These are phyloP conservation scores for Odonthalia washingtoniensis DNA, from an alignment of 31 red algal genomes.

Conservation along the genomic window DNA sequence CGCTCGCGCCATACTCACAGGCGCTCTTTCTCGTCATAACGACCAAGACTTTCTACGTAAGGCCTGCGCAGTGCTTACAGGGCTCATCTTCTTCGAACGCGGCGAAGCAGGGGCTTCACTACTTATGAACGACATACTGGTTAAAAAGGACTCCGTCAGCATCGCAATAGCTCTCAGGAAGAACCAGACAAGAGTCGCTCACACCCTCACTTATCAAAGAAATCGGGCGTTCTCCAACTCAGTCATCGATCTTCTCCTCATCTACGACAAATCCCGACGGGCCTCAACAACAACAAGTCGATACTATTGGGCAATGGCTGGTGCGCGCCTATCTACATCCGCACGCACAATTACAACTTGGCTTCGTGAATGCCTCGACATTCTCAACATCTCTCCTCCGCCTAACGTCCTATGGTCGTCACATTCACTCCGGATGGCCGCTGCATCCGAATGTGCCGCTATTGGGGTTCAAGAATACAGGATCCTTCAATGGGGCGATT, in stretches of 20 bases:
- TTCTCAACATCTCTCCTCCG: constrained; percentile 11
- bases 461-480: constrained; percentile 30
- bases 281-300: neutral
- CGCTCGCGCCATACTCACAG: neutral
- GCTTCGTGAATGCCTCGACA: neutral
- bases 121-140: constrained; percentile 3
- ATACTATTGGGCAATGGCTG: constrained; percentile 6
- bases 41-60: constrained; percentile 9
- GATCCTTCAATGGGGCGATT: constrained; percentile 42
- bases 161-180: neutral
- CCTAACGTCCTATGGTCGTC: constrained; percentile 29
- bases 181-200: constrained; percentile 13
- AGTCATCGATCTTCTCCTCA: constrained; percentile 13
- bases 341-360: constrained; percentile 20
- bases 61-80: neutral
- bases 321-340: neutral
- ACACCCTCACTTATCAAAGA: constrained; percentile 18
- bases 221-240: neutral
- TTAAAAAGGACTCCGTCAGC: neutral
- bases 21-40: neutral
- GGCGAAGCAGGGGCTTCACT: constrained; percentile 31
- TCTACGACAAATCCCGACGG: constrained; percentile 27
- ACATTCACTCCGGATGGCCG: constrained; percentile 37
- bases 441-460: constrained; percentile 30
- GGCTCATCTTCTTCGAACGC: constrained; percentile 34